phyloP scores from a whole-genome alignment of 176 grass and related monocot species.

The Puya raimondii region DNA sequence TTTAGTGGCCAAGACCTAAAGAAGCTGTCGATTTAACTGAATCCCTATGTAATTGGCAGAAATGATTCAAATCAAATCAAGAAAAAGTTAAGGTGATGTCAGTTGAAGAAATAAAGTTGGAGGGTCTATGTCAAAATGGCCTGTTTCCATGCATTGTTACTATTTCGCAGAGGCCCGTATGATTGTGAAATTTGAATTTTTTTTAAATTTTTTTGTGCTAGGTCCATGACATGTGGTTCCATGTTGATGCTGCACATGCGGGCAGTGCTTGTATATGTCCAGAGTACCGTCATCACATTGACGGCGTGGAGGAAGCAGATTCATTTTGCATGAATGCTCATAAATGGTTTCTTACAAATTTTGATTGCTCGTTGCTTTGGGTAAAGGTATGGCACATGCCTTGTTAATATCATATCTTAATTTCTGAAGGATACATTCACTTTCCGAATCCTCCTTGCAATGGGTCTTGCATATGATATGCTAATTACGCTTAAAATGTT shows the following conservation, averaged over 20 bases:
- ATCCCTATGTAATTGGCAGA: no score
- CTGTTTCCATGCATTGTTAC: no score
- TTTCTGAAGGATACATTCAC: conserved; percentile 3
- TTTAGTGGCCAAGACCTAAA: no score
- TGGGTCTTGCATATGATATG: no score
- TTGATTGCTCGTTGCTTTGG: conserved; percentile 72
- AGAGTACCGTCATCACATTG: conserved; percentile 59
- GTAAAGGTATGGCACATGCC: conserved; percentile 43
- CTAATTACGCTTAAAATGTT: no score
- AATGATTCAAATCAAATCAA: no score
- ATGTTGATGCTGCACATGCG: conserved; percentile 79
- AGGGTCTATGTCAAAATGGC: no score
- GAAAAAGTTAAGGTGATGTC: no score
- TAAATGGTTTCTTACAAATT: conserved; percentile 81
- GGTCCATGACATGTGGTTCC: conserved; percentile 58
- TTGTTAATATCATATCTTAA: not conserved
- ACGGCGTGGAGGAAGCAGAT: conserved; percentile 82
- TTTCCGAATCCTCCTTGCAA: not conserved
- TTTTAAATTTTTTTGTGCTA: conserved; percentile 10
- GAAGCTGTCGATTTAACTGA: no score
- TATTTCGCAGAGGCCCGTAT: no score
- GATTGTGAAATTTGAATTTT: no score
- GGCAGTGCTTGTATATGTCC: conserved; percentile 75
- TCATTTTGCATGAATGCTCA: conserved; percentile 94
- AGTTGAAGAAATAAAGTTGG: no score